phyloP scores from a whole-genome alignment of 2,329 filamentous ascomycete species.

The Septoria linicola region DNA sequence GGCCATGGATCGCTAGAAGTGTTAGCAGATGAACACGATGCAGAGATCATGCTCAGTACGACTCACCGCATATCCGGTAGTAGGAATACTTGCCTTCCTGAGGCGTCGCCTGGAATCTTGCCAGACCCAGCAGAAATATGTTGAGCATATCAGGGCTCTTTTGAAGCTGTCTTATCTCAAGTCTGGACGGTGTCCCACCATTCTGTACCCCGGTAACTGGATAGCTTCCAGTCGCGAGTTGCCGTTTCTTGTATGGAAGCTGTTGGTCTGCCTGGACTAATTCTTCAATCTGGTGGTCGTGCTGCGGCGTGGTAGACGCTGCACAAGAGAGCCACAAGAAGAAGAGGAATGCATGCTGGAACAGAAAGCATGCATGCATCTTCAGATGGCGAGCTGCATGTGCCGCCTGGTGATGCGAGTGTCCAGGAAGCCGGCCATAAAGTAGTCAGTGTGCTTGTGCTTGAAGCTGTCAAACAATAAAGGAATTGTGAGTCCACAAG shows the following conservation, averaged over 20 bases:
- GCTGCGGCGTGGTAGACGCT: neutral
- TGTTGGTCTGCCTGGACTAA: conserved; percentile 8
- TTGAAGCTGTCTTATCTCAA: conserved; percentile 67
- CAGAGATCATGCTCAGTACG: neutral
- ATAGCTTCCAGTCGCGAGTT: conserved; percentile 20
- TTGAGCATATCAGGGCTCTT: conserved; percentile 68
- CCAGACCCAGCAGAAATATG: conserved; percentile 72
- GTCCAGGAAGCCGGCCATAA: too few species aligned
- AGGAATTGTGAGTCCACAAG: neutral
- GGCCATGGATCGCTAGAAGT: conserved; percentile 71
- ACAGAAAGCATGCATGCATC: neutral
- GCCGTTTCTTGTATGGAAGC: conserved; percentile 15
- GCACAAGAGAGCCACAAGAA: neutral
- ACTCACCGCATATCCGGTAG: conserved; percentile 72
- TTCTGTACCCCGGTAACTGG: conserved; percentile 36
- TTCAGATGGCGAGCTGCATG: neutral
- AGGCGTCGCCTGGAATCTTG: conserved; percentile 66
- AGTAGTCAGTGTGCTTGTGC: too few species aligned
- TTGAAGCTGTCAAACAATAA: neutral
- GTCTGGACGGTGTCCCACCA: conserved; percentile 47
- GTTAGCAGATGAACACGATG: neutral
- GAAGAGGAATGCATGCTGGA: neutral
- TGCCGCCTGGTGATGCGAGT: too few species aligned
- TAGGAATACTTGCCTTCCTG: conserved; percentile 68
- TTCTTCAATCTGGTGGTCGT: conserved; percentile 22